phyloP scores from a whole-genome alignment of 805 yeast genomes.

The Lipomyces lipofer region DNA sequence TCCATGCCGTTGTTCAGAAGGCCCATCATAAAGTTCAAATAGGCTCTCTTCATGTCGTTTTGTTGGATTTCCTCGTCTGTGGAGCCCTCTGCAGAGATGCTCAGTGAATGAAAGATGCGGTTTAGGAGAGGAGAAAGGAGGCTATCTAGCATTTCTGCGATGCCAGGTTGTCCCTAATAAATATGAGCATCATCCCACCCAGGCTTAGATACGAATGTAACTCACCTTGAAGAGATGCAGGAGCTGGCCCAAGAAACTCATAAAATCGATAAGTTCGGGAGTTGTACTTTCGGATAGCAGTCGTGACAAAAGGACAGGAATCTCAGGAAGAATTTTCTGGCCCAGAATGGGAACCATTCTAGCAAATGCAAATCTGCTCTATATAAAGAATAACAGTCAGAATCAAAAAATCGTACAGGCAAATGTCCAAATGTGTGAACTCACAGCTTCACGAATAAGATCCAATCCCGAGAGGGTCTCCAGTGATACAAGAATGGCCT shows the following conservation, averaged over 20 bases:
- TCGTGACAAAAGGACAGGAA: constrained; percentile 71
- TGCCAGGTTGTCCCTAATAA: constrained; percentile 50
- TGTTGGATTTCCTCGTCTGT: constrained; percentile 70
- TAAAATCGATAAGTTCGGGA: constrained; percentile 65
- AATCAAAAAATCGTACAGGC: background rate
- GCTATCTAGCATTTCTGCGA: constrained; percentile 72
- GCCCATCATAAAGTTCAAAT: constrained; percentile 66
- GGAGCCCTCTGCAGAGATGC: constrained; percentile 37
- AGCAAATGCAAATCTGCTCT: constrained; percentile 72
- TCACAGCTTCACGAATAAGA: constrained; percentile 74
- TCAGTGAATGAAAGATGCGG: constrained; percentile 26
- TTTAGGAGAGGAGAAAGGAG: constrained; percentile 71
- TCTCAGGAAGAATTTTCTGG: constrained; percentile 49
- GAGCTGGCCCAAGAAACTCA: constrained; percentile 84
- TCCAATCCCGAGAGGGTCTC: constrained; percentile 69
- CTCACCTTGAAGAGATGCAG: constrained; percentile 65
- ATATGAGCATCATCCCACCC: background rate
- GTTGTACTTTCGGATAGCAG: constrained; percentile 61
- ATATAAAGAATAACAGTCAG: background rate
- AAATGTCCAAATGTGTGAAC: background rate
- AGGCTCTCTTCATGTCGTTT: constrained; percentile 64
- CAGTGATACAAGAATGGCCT: constrained; percentile 78
- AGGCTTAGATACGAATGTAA: background rate
- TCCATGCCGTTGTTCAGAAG: constrained; percentile 76
- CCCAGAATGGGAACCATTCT: constrained; percentile 78